Evolutionary conservation across 2,329 filamentous ascomycete genomes (phyloP).

Genomic region (Neoarthrinium moseri): DNA sequence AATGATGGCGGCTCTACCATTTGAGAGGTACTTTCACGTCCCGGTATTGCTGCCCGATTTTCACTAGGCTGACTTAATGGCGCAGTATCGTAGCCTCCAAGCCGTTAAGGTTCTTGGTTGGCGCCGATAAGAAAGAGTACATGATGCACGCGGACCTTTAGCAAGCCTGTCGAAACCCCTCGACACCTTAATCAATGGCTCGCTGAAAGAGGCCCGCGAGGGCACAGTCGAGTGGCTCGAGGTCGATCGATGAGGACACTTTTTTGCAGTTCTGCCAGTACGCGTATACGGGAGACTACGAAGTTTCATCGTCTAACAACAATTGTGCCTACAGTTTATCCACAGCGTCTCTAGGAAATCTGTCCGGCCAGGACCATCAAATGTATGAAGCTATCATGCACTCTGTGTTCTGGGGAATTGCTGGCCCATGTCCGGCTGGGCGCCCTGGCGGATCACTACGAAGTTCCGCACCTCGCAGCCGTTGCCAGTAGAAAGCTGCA

Average conservation of each 20-base stretch:
- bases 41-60: too few species aligned
- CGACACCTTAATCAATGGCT: slow-evolving; percentile 40
- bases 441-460: slow-evolving; percentile 37
- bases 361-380: too few species aligned
- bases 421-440: slow-evolving; percentile 37
- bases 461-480: slow-evolving; percentile 16
- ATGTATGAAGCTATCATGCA: too few species aligned
- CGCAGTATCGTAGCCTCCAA: slow-evolving; percentile 37
- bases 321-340: too few species aligned
- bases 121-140: slow-evolving; percentile 41
- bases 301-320: slow-evolving; percentile 18
- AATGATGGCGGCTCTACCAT: too few species aligned
- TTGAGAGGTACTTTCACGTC: too few species aligned
- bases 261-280: slow-evolving; percentile 48
- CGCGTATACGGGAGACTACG: slow-evolving; percentile 47
- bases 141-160: slow-evolving; percentile 42
- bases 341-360: too few species aligned
- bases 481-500: neutral
- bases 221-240: slow-evolving; percentile 40
- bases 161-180: slow-evolving; percentile 41
- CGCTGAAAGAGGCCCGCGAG: slow-evolving; percentile 41
- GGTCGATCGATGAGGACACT: slow-evolving; percentile 44
- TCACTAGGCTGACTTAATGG: too few species aligned
- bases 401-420: slow-evolving; percentile 29
- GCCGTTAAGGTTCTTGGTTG: slow-evolving; percentile 43